Conservation (phyloP, 2,329 filamentous ascomycete species). For the Pyricularia grisea region DNA sequence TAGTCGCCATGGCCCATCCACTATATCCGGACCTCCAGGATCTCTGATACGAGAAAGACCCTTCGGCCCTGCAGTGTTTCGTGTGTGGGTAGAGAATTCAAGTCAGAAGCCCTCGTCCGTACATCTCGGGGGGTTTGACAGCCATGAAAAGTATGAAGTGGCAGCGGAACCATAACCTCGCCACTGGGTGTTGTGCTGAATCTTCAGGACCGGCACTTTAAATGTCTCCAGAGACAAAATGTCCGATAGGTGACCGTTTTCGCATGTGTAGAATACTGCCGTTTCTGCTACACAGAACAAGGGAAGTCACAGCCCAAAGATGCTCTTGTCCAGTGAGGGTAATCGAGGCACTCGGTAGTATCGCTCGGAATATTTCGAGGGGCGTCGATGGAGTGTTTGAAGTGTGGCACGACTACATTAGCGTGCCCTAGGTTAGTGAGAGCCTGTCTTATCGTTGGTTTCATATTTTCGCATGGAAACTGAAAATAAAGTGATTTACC, state of each 20-base stretch:
- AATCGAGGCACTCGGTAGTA: neutral
- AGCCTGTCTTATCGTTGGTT: too few relatives aligned
- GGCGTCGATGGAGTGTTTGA: constrained; percentile 10
- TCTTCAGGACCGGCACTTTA: neutral
- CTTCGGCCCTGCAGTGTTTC: neutral
- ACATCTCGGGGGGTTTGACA: neutral
- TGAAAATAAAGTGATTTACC: too few relatives aligned
- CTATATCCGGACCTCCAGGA: neutral
- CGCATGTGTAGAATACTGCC: neutral
- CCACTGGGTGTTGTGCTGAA: neutral
- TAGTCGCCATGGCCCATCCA: neutral
- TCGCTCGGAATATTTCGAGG: neutral
- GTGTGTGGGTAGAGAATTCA: neutral
- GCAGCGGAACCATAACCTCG: neutral
- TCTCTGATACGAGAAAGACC: neutral
- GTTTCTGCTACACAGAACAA: neutral
- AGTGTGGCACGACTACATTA: constrained; percentile 14
- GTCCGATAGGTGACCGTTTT: neutral
- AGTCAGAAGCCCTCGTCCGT: neutral
- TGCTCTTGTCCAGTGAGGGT: neutral
- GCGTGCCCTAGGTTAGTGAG: constrained; percentile 11
- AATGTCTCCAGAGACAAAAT: neutral
- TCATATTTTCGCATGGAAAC: too few relatives aligned
- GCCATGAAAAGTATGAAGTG: neutral
- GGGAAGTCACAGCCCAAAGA: neutral